These are phyloP conservation scores for Inonotus obliquus DNA, from an alignment of 1,284 basidiomycete genomes.

Conservation along the genomic window DNA sequence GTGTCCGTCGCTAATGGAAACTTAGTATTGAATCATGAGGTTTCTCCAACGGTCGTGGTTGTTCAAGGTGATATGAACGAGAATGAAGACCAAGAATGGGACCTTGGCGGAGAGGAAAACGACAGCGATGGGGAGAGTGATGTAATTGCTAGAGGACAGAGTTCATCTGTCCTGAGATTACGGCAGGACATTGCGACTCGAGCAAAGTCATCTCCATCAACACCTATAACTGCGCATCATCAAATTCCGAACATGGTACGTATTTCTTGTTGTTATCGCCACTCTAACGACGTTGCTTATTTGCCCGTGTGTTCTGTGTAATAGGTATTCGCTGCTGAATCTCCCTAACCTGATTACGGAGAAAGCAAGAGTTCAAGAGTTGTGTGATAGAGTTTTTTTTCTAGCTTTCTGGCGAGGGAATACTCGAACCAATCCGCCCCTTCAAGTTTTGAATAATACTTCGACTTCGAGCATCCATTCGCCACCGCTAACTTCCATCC, in stretches of 20 bases:
- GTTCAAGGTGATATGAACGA: not conserved
- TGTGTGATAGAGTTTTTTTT: no score
- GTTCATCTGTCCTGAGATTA: not conserved
- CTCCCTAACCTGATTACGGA: no score
- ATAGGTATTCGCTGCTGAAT: not conserved
- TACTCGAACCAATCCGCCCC: no score
- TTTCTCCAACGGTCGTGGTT: not conserved
- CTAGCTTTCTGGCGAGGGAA: no score
- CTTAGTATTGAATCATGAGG: no score
- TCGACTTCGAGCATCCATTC: no score
- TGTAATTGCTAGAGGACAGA: not conserved
- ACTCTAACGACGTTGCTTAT: not conserved
- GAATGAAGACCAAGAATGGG: no score
- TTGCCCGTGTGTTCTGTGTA: not conserved
- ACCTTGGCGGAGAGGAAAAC: not conserved
- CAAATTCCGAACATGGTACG: conserved; percentile 9
- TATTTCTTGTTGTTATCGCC: not conserved
- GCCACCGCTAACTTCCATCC: no score
- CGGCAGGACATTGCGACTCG: not conserved
- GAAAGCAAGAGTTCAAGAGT: no score
- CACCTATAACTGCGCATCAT: conserved; percentile 18
- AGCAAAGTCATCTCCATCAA: conserved; percentile 16
- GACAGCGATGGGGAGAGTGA: not conserved
- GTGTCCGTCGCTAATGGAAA: no score
- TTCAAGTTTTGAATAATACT: no score